A percentile compares a stretch with the other conserved stretches of the same genome.
Evolutionary conservation across 768 basidiomycete species (phyloP).

Genomic region (Collybia sordida): DNA sequence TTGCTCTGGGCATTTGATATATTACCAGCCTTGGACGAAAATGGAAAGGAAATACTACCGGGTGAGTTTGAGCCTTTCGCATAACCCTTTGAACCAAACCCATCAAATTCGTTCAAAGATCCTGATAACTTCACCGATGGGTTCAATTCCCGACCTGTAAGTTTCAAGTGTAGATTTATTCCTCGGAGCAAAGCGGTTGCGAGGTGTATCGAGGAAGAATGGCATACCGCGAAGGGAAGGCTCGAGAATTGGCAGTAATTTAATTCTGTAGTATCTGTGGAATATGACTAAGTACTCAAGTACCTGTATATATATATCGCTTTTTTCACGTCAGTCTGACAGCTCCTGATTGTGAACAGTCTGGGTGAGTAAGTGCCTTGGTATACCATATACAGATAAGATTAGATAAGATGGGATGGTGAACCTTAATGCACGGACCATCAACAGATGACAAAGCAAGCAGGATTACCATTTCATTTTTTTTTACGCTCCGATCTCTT

Average conservation of each 20-base stretch:
- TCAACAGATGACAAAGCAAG: constrained; percentile 41
- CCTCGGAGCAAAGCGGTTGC: constrained; percentile 20
- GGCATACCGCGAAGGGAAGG: constrained; percentile 14
- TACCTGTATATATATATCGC: too few species aligned
- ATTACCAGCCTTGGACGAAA: constrained; percentile 10
- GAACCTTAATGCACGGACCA: constrained; percentile 44
- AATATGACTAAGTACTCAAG: too few species aligned
- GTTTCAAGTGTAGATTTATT: constrained; percentile 27
- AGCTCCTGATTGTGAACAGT: too few species aligned
- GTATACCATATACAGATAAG: background rate
- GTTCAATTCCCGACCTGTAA: constrained; percentile 32
- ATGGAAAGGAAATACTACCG: constrained; percentile 9
- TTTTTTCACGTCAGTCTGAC: too few species aligned
- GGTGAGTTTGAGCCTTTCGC: background rate
- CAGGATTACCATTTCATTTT: constrained; percentile 18
- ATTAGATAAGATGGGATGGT: constrained; percentile 5
- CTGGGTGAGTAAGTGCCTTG: too few species aligned
- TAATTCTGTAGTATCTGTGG: too few species aligned
- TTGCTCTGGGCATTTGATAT: constrained; percentile 37
- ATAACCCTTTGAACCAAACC: background rate
- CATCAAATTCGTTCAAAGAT: constrained; percentile 13
- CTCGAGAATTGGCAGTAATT: constrained; percentile 15
- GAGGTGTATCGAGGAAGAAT: constrained; percentile 24
- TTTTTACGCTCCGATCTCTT: constrained; percentile 15
- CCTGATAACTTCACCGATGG: constrained; percentile 29